Conservation (phyloP, 2,329 filamentous ascomycete genomes). For the Penicillium sp. region DNA sequence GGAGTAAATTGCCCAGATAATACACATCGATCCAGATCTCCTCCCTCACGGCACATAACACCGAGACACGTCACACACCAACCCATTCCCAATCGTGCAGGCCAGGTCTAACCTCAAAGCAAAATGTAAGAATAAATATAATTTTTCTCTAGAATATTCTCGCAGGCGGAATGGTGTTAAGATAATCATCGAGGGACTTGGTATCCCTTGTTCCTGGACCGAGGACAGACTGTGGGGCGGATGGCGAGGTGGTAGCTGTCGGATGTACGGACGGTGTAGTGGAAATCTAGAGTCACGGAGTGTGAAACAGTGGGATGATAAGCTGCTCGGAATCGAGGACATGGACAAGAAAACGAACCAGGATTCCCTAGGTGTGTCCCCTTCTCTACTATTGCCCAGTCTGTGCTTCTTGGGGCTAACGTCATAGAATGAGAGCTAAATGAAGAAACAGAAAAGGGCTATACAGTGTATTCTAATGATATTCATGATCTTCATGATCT, state of each 20-base stretch:
- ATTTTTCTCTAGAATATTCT: slow-evolving; percentile 24
- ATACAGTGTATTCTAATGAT: neutral
- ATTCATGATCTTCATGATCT: neutral
- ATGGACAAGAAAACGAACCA: neutral
- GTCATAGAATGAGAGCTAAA: neutral
- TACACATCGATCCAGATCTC: slow-evolving; percentile 29
- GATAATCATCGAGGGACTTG: slow-evolving; percentile 20
- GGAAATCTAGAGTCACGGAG: slow-evolving; percentile 28
- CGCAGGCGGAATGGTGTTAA: neutral
- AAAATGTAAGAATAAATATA: slow-evolving; percentile 29
- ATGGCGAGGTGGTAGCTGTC: neutral
- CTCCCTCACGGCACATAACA: slow-evolving; percentile 25
- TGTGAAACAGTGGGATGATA: neutral
- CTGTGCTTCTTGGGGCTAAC: slow-evolving; percentile 18
- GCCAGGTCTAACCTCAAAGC: slow-evolving; percentile 21
- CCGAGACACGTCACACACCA: slow-evolving; percentile 26
- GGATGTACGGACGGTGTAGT: slow-evolving; percentile 19
- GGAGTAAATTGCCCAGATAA: slow-evolving; percentile 25
- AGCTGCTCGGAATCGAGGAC: neutral
- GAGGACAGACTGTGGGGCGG: slow-evolving; percentile 2
- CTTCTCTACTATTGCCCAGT: slow-evolving; percentile 27
- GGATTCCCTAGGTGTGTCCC: slow-evolving; percentile 21
- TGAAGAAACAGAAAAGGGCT: neutral
- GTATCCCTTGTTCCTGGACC: slow-evolving; percentile 26
- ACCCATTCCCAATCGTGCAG: slow-evolving; percentile 29